These are phyloP conservation scores for Cystobasidium slooffiae DNA, from an alignment of 1,284 basidiomycete genomes.

Conservation along the genomic window DNA sequence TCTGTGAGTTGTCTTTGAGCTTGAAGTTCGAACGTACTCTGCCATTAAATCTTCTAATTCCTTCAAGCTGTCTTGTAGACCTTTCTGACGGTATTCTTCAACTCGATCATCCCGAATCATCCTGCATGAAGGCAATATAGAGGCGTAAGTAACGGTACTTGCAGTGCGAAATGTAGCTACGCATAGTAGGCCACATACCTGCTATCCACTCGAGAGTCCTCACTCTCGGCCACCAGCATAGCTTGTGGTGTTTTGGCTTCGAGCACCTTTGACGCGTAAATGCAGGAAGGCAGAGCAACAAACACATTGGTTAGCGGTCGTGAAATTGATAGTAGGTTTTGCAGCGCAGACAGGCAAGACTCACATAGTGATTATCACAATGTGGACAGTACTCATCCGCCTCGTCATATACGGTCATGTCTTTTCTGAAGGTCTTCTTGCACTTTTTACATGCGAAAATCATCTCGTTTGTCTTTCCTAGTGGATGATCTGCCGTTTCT, in stretches of 20 bases:
- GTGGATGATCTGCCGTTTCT: constrained; percentile 73
- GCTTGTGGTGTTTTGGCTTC: constrained; percentile 91
- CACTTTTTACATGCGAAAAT: constrained; percentile 96
- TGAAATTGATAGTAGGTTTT: neutral
- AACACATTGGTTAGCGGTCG: neutral
- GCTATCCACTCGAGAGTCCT: constrained; percentile 83
- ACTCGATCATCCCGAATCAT: constrained; percentile 43
- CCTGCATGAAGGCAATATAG: neutral
- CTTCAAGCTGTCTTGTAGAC: constrained; percentile 37
- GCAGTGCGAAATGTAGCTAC: too few relatives aligned
- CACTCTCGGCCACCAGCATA: constrained; percentile 81
- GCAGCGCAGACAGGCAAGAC: constrained; percentile 54
- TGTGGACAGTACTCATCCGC: constrained; percentile 97
- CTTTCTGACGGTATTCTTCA: constrained; percentile 35
- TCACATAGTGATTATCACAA: constrained; percentile 95
- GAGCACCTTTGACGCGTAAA: constrained; percentile 67
- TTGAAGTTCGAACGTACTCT: constrained; percentile 11
- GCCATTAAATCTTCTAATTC: constrained; percentile 44
- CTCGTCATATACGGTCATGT: constrained; percentile 87
- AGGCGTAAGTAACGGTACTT: neutral
- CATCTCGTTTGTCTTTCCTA: constrained; percentile 86
- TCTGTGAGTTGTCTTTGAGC: neutral
- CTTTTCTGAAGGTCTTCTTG: constrained; percentile 94
- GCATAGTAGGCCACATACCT: too few relatives aligned
- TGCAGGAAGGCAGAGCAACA: neutral